A percentile compares a stretch with the other conserved stretches of the same genome.
Conservation (phyloP, 2,329 filamentous ascomycete genomes). For the Pleurostoma richardsiae region DNA sequence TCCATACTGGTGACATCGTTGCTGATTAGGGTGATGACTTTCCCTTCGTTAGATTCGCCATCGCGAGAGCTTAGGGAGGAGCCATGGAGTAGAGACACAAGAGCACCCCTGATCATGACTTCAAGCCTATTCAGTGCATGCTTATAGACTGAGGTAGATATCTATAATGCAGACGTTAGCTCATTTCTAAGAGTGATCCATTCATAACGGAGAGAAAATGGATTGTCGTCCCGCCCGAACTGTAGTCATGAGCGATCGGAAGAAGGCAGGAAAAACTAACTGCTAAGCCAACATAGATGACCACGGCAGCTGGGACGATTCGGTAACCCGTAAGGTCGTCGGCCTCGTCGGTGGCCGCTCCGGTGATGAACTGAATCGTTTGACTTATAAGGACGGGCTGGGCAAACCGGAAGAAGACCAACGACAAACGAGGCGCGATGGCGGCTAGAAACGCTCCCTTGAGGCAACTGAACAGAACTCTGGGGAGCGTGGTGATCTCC, state of each 20-base stretch:
- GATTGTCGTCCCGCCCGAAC: too few species aligned
- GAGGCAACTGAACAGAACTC: slow-evolving; percentile 22
- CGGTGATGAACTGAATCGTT: slow-evolving; percentile 24
- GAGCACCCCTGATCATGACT: slow-evolving; percentile 13
- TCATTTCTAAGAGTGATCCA: too few species aligned
- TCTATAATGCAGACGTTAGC: slow-evolving; percentile 2
- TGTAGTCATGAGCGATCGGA: neutral
- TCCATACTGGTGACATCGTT: slow-evolving; percentile 31
- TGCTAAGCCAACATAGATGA: slow-evolving; percentile 29
- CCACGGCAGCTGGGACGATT: slow-evolving; percentile 23
- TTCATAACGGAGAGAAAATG: too few species aligned
- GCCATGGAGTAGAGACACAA: slow-evolving; percentile 14
- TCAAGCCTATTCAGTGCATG: slow-evolving; percentile 13
- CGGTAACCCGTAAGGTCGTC: slow-evolving; percentile 12
- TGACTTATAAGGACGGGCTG: slow-evolving; percentile 33
- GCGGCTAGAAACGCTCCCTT: slow-evolving; percentile 19
- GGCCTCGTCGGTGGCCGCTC: slow-evolving; percentile 1
- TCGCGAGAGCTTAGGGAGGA: slow-evolving; percentile 2
- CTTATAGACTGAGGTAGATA: slow-evolving; percentile 13
- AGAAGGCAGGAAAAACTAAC: slow-evolving; percentile 17
- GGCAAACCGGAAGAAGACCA: slow-evolving; percentile 32
- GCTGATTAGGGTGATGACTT: slow-evolving; percentile 31
- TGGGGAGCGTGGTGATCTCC: slow-evolving; percentile 17
- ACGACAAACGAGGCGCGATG: slow-evolving; percentile 27
- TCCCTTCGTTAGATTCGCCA: slow-evolving; percentile 21